These are phyloP conservation scores for Myriosclerotinia curreyana DNA, from an alignment of 2,329 filamentous ascomycete genomes.

Conservation along the genomic window DNA sequence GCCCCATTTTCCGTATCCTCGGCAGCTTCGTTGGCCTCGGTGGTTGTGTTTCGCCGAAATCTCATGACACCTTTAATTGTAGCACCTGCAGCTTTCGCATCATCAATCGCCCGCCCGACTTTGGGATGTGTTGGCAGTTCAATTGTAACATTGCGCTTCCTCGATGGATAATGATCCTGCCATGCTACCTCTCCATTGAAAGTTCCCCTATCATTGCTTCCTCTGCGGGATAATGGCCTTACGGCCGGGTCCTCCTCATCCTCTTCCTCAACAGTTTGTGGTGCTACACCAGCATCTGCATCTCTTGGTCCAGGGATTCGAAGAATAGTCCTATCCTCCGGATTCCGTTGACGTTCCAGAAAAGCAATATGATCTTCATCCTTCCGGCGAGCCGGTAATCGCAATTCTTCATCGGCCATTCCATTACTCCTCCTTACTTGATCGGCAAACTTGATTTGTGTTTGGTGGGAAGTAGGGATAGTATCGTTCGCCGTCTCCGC, in stretches of 20 bases:
- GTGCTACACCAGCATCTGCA: conserved; percentile 76
- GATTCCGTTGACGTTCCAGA: conserved; percentile 75
- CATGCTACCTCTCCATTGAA: conserved; percentile 27
- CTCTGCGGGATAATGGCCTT: conserved; percentile 26
- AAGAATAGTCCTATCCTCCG: conserved; percentile 67
- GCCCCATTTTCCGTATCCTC: conserved; percentile 37
- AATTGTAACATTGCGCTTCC: conserved; percentile 37
- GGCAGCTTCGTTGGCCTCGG: conserved; percentile 37
- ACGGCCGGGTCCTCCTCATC: conserved; percentile 34
- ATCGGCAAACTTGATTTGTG: conserved; percentile 61
- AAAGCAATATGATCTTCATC: conserved; percentile 85
- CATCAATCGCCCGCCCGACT: conserved; percentile 37
- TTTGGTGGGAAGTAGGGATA: conserved; percentile 22
- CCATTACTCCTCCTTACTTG: conserved; percentile 61
- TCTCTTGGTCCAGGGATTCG: conserved; percentile 91
- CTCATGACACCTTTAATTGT: conserved; percentile 39
- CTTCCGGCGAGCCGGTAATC: conserved; percentile 51
- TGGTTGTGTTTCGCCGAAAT: conserved; percentile 45
- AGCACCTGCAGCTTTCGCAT: conserved; percentile 30
- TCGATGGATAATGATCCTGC: conserved; percentile 33
- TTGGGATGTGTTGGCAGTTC: conserved; percentile 22
- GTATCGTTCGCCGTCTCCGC: conserved; percentile 24
- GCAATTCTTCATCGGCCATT: conserved; percentile 49
- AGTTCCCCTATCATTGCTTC: conserved; percentile 20
- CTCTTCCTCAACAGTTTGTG: conserved; percentile 51